These are phyloP conservation scores for Septoria petroselini DNA, from an alignment of 2,329 filamentous ascomycete genomes.

Conservation along the genomic window DNA sequence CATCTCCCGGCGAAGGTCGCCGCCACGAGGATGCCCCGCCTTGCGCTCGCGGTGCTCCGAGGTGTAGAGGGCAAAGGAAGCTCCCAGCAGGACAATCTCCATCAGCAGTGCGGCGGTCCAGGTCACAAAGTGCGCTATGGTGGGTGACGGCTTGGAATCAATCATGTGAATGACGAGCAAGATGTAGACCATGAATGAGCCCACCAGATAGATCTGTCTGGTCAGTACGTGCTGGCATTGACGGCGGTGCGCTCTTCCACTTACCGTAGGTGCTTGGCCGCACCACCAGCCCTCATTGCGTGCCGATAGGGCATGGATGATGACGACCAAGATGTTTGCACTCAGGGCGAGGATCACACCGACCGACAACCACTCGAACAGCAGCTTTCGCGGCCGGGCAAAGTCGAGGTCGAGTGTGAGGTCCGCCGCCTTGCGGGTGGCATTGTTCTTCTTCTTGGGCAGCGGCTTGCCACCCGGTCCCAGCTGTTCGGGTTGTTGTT, in stretches of 20 bases:
- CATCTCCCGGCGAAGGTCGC: constrained; percentile 40
- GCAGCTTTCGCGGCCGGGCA: constrained; percentile 62
- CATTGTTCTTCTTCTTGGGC: constrained; percentile 60
- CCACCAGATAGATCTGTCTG: constrained; percentile 75
- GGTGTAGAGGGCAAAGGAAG: constrained; percentile 66
- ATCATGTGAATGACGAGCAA: constrained; percentile 82
- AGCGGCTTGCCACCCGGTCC: constrained; percentile 90
- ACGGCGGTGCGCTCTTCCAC: constrained; percentile 34
- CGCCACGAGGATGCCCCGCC: constrained; percentile 47
- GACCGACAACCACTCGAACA: constrained; percentile 73
- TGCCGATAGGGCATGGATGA: constrained; percentile 67
- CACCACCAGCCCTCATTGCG: constrained; percentile 75
- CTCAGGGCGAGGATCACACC: constrained; percentile 72
- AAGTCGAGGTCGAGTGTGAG: constrained; percentile 54
- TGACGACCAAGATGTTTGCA: constrained; percentile 69
- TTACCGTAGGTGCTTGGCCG: constrained; percentile 71
- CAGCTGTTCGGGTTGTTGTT: constrained; percentile 46
- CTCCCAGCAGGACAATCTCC: constrained; percentile 68
- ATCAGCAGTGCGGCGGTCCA: constrained; percentile 72
- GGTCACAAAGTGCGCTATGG: constrained; percentile 71
- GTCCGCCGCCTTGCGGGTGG: constrained; percentile 52
- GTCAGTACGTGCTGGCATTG: constrained; percentile 22
- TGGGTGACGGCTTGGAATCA: constrained; percentile 78
- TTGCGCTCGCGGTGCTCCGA: constrained; percentile 62
- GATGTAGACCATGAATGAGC: constrained; percentile 81